Percentiles rank a stretch among this genome's conserved stretches.
phyloP scores from a whole-genome alignment of 129 eudicot genomes.

The Calendula officinalis region DNA sequence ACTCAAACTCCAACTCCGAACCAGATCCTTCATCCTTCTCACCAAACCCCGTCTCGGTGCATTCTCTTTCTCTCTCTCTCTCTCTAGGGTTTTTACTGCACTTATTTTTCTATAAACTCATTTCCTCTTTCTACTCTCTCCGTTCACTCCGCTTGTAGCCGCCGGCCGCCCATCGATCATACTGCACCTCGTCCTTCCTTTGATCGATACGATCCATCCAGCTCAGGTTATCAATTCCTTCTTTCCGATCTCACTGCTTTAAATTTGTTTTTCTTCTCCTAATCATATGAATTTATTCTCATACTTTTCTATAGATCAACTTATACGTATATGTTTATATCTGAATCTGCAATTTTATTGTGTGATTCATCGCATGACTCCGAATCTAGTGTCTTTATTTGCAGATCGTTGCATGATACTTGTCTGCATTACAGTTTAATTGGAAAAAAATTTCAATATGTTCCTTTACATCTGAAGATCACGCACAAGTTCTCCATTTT shows the following conservation, averaged over 20 bases:
- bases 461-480: slow-evolving; percentile 2
- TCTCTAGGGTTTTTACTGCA: neutral
- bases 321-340: neutral
- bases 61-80: neutral
- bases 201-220: neutral
- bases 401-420: slow-evolving; percentile 7
- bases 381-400: neutral
- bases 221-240: slow-evolving; percentile 11
- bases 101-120: slow-evolving; percentile 1
- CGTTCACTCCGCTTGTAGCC: slow-evolving; percentile 17
- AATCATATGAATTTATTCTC: neutral
- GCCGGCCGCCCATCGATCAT: slow-evolving; percentile 10
- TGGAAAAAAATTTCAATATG: too few species aligned
- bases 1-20: slow-evolving; percentile 8
- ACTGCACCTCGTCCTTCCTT: neutral
- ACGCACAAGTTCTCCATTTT: neutral
- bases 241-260: neutral
- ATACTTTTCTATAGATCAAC: neutral
- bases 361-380: neutral
- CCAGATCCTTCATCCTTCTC: slow-evolving; percentile 21
- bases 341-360: neutral
- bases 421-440: slow-evolving; percentile 15
- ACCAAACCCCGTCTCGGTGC: slow-evolving; percentile 9
- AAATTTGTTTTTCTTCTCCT: neutral
- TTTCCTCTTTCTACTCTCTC: slow-evolving; percentile 7